phyloP scores from a whole-genome alignment of 306 rosid genomes.

The Fagus crenata region DNA sequence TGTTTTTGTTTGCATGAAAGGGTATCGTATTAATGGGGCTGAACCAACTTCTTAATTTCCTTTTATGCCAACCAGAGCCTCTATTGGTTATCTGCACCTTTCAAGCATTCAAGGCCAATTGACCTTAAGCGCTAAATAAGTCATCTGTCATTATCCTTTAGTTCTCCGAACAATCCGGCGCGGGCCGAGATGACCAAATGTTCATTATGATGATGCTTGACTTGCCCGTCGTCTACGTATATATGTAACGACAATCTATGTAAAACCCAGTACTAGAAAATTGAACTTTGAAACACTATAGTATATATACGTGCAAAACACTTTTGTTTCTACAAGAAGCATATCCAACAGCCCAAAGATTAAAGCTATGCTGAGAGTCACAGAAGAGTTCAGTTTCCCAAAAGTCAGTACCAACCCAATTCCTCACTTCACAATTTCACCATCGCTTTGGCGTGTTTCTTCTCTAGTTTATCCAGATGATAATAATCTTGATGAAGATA shows the following conservation, averaged over 20 bases:
- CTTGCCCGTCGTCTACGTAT: neutral
- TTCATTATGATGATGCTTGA: neutral
- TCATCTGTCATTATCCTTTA: neutral
- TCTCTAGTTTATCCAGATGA: slow-evolving; percentile 6
- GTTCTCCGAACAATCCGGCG: neutral
- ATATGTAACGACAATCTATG: neutral
- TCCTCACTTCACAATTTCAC: neutral
- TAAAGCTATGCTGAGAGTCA: neutral
- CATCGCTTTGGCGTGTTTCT: neutral
- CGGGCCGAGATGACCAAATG: neutral
- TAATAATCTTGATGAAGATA: neutral
- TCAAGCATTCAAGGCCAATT: neutral
- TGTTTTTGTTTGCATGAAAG: too few species aligned
- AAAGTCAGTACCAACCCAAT: neutral
- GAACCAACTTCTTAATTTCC: neutral
- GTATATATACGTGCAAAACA: neutral
- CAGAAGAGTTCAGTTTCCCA: slow-evolving; percentile 4
- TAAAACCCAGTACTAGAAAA: neutral
- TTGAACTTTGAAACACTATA: neutral
- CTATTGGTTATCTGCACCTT: neutral
- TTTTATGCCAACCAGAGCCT: neutral
- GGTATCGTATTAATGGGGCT: too few species aligned
- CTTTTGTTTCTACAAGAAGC: neutral
- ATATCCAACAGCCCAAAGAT: neutral
- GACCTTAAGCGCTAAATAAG: neutral